A percentile compares a stretch with the other conserved stretches of the same genome.
These are phyloP conservation scores for Xylaria intraflava DNA, from an alignment of 495 filamentous ascomycete genomes.

Conservation along the genomic window DNA sequence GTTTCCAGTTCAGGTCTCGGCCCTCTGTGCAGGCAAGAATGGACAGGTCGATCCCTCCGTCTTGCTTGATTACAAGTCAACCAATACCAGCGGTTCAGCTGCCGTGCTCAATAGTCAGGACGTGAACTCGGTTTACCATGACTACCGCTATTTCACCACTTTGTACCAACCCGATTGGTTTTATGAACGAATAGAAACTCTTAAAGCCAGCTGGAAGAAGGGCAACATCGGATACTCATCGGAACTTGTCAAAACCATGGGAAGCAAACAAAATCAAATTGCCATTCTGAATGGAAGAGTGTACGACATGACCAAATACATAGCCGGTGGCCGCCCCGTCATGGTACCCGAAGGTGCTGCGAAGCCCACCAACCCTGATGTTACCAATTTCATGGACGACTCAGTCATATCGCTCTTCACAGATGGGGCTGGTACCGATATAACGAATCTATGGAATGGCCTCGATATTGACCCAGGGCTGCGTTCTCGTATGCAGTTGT, in stretches of 20 bases:
- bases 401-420: constrained; percentile 72
- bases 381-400: constrained; percentile 77
- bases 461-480: constrained; percentile 49
- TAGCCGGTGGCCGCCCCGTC: constrained; percentile 64
- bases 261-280: constrained; percentile 57
- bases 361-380: constrained; percentile 40
- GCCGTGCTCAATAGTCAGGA: constrained; percentile 61
- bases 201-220: constrained; percentile 75
- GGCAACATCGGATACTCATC: constrained; percentile 82
- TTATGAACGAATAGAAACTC: constrained; percentile 69
- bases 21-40: constrained; percentile 72
- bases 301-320: constrained; percentile 88
- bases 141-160: constrained; percentile 80
- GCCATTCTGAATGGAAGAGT: constrained; percentile 74
- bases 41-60: constrained; percentile 59
- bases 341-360: constrained; percentile 46
- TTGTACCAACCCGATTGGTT: constrained; percentile 88
- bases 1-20: constrained; percentile 92
- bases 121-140: constrained; percentile 73
- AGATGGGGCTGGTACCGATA: constrained; percentile 65
- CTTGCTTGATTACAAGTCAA: constrained; percentile 69
- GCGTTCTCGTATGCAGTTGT: constrained; percentile 67
- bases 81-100: constrained; percentile 64
- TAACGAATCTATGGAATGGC: constrained; percentile 75
- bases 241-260: constrained; percentile 66